A percentile compares a stretch with the other conserved stretches of the same genome.
These are phyloP conservation scores for Gossypium bickii DNA, from an alignment of 345 rosid genomes.

Conservation along the genomic window DNA sequence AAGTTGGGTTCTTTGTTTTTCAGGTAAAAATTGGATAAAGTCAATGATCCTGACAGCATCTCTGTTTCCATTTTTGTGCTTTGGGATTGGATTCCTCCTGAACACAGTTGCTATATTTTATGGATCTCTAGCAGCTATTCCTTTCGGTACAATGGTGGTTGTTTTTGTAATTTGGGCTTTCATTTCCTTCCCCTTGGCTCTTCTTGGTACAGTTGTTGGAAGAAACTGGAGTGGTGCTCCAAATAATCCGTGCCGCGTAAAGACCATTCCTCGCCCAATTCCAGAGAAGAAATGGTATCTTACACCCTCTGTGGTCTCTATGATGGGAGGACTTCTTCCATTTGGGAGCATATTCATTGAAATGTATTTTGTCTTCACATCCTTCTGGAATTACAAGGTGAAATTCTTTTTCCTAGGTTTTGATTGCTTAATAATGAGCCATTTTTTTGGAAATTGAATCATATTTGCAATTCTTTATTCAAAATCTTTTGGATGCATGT, in stretches of 20 bases:
- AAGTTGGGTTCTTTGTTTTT: conserved; percentile 7
- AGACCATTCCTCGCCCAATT: conserved; percentile 93
- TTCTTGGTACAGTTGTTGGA: conserved; percentile 93
- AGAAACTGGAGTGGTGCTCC: conserved; percentile 97
- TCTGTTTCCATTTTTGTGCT: conserved; percentile 90
- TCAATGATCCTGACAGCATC: conserved; percentile 97
- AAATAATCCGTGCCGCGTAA: conserved; percentile 94
- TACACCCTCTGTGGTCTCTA: conserved; percentile 79
- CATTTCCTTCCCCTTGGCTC: conserved; percentile 94
- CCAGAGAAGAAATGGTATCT: conserved; percentile 99
- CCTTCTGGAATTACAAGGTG: conserved; percentile 99
- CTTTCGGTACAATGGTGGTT: conserved; percentile 93
- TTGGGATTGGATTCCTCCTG: conserved; percentile 83
- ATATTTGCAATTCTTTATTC: neutral
- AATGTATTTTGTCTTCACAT: conserved; percentile 93
- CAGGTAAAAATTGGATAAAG: conserved; percentile 95
- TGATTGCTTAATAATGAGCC: neutral
- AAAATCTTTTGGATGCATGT: neutral
- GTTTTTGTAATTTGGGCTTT: conserved; percentile 94
- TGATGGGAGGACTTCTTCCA: conserved; percentile 94
- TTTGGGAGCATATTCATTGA: conserved; percentile 97
- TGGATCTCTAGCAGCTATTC: conserved; percentile 95
- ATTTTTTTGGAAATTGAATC: neutral
- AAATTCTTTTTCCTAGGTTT: conserved; percentile 12
- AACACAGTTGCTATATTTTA: conserved; percentile 88